These are phyloP conservation scores for Colletotrichum tropicicola DNA, from an alignment of 2,329 filamentous ascomycete genomes.

Conservation along the genomic window DNA sequence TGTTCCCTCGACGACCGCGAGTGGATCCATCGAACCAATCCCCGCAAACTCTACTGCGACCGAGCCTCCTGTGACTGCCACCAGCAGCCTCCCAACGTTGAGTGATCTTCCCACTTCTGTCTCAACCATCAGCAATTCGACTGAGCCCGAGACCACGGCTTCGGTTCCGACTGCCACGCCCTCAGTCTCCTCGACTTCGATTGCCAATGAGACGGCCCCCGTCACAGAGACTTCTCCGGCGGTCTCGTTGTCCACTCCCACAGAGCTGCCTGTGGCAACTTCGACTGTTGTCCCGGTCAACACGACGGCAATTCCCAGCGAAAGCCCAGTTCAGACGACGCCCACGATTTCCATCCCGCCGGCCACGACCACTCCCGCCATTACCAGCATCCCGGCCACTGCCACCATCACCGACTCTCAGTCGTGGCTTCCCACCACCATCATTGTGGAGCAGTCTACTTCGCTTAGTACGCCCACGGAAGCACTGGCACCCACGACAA, in stretches of 20 bases:
- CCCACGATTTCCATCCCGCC: slow-evolving; percentile 6
- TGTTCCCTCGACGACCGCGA: slow-evolving; percentile 50
- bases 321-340: slow-evolving; percentile 9
- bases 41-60: slow-evolving; percentile 19
- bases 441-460: slow-evolving; percentile 63
- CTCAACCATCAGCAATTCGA: slow-evolving; percentile 8
- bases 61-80: not conserved
- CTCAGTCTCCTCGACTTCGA: slow-evolving; percentile 5
- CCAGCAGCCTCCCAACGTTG: slow-evolving; percentile 8
- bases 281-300: slow-evolving; percentile 24
- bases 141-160: slow-evolving; percentile 4
- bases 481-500: slow-evolving; percentile 49
- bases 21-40: slow-evolving; percentile 45
- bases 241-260: not conserved
- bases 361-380: slow-evolving; percentile 23
- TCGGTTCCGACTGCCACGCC: slow-evolving; percentile 5
- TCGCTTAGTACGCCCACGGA: slow-evolving; percentile 49
- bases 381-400: slow-evolving; percentile 52
- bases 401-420: slow-evolving; percentile 53
- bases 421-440: slow-evolving; percentile 67
- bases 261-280: slow-evolving; percentile 4
- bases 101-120: slow-evolving; percentile 21
- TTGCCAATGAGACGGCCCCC: slow-evolving; percentile 18
- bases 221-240: not conserved
- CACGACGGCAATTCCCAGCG: slow-evolving; percentile 19